Base-by-base conservation (phyloP, 139 green algal species). In the Desmodesmus armatus region DNA sequence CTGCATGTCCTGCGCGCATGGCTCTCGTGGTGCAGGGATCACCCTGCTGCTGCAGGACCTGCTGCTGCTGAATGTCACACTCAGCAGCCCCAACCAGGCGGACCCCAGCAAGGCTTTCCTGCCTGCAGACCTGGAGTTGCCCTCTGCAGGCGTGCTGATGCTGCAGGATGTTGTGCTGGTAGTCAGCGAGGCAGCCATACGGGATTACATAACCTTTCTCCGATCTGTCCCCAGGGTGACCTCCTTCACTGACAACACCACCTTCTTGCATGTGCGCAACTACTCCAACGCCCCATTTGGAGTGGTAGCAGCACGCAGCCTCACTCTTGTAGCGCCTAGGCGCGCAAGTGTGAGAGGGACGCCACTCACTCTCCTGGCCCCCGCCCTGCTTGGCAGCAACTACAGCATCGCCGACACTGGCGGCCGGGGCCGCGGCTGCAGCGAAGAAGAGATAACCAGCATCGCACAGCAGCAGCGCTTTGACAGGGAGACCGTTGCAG, bases 151-250 rank as follows among this genome's bases (percentile, higher is more conserved):
- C 2, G 15, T 49, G 19, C 41, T 78, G 0, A 35, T 62, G 43
- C 41, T 78, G 23, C 49, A 19, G 19, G 71, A 78, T 41, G 71
- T 78, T 11, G n/a, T 39, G 15, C 60, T 78, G 71, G n/a, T 63
- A 3, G 41, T 78, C 39, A 53, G 39, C 1, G 35, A 35, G 31
- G 21, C 37, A 15, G 41, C 60, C 41, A 25, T 78, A 41, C 71
- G 62, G 71, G 3, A 63, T 23, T 78, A 63, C 25, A 62, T 78
- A 29, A 41, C 5, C 0, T 40, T 63, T 27, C 23, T 78, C 41
- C 11, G 39, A 0, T 3, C 35, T 13, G 5, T 41, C 39, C 71
- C 71, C 4, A 5, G 62, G 25, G 49, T 62, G 2, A 41, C 6
- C 9, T 39, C 3, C 3, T 78, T 49, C 40, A 78, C 71, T 11